phyloP scores from a whole-genome alignment of 164 flowering plant species.

The Nymphaea thermarum region DNA sequence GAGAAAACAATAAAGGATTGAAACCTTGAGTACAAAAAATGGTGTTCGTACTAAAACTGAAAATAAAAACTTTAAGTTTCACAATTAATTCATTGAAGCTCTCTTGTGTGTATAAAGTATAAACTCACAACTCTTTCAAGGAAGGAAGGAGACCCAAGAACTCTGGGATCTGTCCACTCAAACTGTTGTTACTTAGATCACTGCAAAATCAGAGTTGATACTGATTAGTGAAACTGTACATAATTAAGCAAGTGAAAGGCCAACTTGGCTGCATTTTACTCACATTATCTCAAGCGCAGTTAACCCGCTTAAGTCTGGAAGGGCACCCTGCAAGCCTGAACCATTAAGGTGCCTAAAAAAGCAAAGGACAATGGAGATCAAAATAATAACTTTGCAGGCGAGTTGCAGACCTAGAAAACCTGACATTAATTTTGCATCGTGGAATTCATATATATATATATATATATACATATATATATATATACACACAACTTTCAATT shows the following conservation, averaged over 20 bases:
- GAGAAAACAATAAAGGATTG: no score
- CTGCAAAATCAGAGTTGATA: not conserved
- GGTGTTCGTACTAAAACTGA: no score
- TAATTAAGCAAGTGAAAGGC: not conserved
- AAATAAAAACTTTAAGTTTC: no score
- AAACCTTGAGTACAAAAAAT: no score
- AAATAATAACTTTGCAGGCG: no score
- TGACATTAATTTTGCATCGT: no score
- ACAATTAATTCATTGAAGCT: not conserved
- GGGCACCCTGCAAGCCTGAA: slow-evolving; percentile 17
- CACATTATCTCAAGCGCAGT: slow-evolving; percentile 31
- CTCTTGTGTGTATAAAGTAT: no score
- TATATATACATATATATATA: no score
- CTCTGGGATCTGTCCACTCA: not conserved
- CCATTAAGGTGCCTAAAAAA: slow-evolving; percentile 20
- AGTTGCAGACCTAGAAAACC: no score
- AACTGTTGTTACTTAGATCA: not conserved
- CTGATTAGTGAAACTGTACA: not conserved
- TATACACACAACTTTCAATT: no score
- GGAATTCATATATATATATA: no score
- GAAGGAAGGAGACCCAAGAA: slow-evolving; percentile 19
- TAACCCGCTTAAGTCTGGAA: slow-evolving; percentile 39
- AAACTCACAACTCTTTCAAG: slow-evolving; percentile 17
- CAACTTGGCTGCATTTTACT: slow-evolving; percentile 2
- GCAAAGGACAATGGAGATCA: no score